Conservation (phyloP, 495 filamentous ascomycete species). For the Aspergillus avenaceus region DNA sequence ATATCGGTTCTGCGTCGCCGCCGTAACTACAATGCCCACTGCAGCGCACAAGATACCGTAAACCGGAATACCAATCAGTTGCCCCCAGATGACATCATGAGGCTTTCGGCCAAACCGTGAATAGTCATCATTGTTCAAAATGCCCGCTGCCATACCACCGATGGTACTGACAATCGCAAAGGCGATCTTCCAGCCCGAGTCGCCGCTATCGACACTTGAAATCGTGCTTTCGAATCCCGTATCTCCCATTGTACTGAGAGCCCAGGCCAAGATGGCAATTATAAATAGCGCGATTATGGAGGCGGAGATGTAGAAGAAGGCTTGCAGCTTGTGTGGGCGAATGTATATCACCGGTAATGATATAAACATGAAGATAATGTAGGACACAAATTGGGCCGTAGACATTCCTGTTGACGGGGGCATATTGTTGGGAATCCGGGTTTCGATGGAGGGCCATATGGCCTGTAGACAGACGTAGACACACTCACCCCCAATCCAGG, state of each 20-base stretch:
- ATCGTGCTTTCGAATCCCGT: constrained; percentile 11
- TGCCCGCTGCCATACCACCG: constrained; percentile 17
- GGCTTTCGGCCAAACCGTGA: constrained; percentile 20
- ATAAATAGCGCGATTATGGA: constrained; percentile 10
- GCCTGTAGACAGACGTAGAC: constrained; percentile 21
- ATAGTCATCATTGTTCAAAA: constrained; percentile 23
- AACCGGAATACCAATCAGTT: constrained; percentile 14
- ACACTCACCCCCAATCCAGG: constrained; percentile 26
- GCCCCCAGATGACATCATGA: constrained; percentile 16
- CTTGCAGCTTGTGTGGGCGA: constrained; percentile 12
- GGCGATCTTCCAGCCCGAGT: constrained; percentile 12
- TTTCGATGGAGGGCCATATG: constrained; percentile 18
- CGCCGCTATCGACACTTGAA: background rate
- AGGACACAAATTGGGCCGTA: constrained; percentile 20
- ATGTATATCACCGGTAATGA: constrained; percentile 15
- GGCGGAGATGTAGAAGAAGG: constrained; percentile 10
- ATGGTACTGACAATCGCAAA: constrained; percentile 17
- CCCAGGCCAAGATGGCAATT: constrained; percentile 11
- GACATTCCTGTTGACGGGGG: constrained; percentile 23
- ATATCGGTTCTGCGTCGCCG: constrained; percentile 29
- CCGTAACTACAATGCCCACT: constrained; percentile 35
- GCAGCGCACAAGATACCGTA: constrained; percentile 27
- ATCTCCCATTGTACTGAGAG: constrained; percentile 12
- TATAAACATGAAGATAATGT: constrained; percentile 19
- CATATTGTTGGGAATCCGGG: constrained; percentile 23